These are phyloP conservation scores for Yueomyces sinensis DNA, from an alignment of 805 yeast genomes.

Conservation along the genomic window DNA sequence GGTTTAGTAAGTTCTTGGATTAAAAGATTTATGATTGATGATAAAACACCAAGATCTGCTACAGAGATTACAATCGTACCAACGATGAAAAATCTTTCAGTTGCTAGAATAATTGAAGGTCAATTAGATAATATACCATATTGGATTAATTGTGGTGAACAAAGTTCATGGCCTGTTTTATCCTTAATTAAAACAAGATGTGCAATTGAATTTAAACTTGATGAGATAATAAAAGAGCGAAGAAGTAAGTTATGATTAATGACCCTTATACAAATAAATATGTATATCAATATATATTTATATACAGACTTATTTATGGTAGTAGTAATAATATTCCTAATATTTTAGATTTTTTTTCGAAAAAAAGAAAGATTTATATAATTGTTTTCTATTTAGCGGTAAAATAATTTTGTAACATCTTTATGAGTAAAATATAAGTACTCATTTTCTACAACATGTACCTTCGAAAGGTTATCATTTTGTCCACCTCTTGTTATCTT, in stretches of 20 bases:
- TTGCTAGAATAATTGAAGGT: slow-evolving; percentile 68
- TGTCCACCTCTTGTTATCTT: slow-evolving; percentile 45
- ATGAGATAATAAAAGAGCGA: slow-evolving; percentile 43
- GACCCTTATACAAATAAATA: too few species aligned
- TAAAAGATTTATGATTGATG: slow-evolving; percentile 75
- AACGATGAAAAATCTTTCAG: slow-evolving; percentile 56
- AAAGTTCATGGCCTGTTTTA: slow-evolving; percentile 84
- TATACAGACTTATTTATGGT: too few species aligned
- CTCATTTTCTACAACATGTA: slow-evolving; percentile 41
- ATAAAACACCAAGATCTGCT: slow-evolving; percentile 65
- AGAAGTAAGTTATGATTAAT: slow-evolving; percentile 9
- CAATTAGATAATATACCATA: slow-evolving; percentile 70
- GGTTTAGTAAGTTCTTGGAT: slow-evolving; percentile 61
- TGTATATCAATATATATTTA: too few species aligned
- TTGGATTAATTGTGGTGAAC: slow-evolving; percentile 85
- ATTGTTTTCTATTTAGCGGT: slow-evolving; percentile 16
- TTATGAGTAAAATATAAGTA: slow-evolving; percentile 46
- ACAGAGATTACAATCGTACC: slow-evolving; percentile 89
- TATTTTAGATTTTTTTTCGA: too few species aligned
- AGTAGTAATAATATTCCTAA: too few species aligned
- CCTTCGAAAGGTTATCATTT: slow-evolving; percentile 12
- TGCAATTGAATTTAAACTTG: slow-evolving; percentile 78
- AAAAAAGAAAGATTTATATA: too few species aligned
- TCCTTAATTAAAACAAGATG: slow-evolving; percentile 80
- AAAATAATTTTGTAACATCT: slow-evolving; percentile 34